Evolutionary conservation across 2,329 filamentous ascomycete genomes (phyloP).

Genomic region (Fusarium sp.): DNA sequence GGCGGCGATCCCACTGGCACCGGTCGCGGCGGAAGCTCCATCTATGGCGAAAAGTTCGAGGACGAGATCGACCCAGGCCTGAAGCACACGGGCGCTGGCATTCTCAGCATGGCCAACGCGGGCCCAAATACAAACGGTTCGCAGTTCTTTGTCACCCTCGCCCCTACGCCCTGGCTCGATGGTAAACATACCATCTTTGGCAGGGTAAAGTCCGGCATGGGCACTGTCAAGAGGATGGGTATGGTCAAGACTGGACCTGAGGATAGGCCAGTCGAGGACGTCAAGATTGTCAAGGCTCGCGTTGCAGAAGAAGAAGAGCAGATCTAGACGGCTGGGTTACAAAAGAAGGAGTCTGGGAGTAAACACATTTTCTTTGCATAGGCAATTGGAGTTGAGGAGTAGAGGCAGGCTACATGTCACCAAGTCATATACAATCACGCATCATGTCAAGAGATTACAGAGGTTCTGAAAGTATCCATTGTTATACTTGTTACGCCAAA

Average conservation of each 20-base stretch:
- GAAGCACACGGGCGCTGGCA: constrained; percentile 92
- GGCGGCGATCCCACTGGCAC: constrained; percentile 95
- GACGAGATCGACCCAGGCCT: constrained; percentile 87
- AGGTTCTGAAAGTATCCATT: constrained; percentile 42
- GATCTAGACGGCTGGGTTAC: constrained; percentile 16
- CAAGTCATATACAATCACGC: constrained; percentile 7
- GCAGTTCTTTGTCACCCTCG: constrained; percentile 96
- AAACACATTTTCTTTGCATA: constrained; percentile 21
- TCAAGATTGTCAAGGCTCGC: constrained; percentile 82
- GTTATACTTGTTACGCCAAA: constrained; percentile 47
- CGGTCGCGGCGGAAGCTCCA: constrained; percentile 87
- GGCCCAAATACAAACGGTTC: constrained; percentile 94
- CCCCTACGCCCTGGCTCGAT: constrained; percentile 95
- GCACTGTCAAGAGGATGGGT: constrained; percentile 88
- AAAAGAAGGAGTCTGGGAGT: constrained; percentile 6
- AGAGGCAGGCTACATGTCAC: constrained; percentile 7
- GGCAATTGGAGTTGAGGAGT: constrained; percentile 42
- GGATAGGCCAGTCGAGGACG: constrained; percentile 85
- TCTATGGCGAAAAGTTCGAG: constrained; percentile 94
- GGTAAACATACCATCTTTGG: constrained; percentile 98
- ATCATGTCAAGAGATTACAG: constrained; percentile 13
- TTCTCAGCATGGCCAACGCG: constrained; percentile 97
- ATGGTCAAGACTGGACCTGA: constrained; percentile 86
- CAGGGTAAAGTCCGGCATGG: constrained; percentile 86
- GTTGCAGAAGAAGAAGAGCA: constrained; percentile 73